Base-by-base conservation (phyloP, 306 rosid genomes). In the Lathyrus sativus region DNA sequence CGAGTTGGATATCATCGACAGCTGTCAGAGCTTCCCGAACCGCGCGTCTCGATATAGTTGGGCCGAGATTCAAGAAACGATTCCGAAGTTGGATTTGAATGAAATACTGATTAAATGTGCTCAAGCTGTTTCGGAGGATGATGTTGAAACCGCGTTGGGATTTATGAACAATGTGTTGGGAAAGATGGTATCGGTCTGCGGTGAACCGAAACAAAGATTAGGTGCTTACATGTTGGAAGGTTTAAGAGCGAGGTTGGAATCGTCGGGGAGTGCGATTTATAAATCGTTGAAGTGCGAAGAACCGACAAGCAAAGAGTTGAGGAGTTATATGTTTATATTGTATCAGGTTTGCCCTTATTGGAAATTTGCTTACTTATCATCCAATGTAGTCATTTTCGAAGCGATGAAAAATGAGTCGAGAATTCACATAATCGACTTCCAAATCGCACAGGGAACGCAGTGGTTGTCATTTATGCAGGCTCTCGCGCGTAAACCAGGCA, bases 161-260 rank as follows among this genome's bases (percentile, higher is more conserved):
- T 79, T 56, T 18, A 84, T 95, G 91, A 83, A 88, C 33, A 74
- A 78, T 45, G 81, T 85, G 4, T 75, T 95, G 74, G 91, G 60
- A 58, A 84, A 81, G 55, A 90, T 81, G 96, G 99, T 95, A 15
- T 95, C 97, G 0, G 91, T 95, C 49, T 72, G 77, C 9, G 99
- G 99, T 29, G 85, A 82, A 11, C 99, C 97, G 38, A 69, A 78
- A 7, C 89, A 90, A 67, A 82, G 99, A 62, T 24, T 95, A 80
- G 96, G 97, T 54, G 97, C 99, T 74, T 95, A 95, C 85, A 33
- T 88, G 92, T 80, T 95, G 85, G 99, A 95, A 79, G 99, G 99
- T 69, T 86, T 95, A 11, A 80, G 86, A 81, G 99, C 99, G 28
- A 87, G 84, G 83, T 33, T 87, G 80, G 96, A 85, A 62, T 81